Evolutionary conservation across 1,284 basidiomycete genomes (phyloP).

Genomic region (Ustilago esculenta): DNA sequence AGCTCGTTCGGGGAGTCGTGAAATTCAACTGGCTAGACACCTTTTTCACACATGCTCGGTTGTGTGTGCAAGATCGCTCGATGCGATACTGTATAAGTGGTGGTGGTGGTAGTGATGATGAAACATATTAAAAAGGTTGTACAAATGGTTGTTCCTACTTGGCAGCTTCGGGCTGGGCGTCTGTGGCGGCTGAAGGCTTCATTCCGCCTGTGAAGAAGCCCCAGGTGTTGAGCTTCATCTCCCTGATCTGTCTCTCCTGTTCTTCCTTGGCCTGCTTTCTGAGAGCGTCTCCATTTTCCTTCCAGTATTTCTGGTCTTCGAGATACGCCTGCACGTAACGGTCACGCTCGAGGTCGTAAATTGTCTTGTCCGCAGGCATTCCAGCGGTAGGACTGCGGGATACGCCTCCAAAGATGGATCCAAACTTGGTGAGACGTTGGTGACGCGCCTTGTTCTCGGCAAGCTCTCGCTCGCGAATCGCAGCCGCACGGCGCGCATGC

Average conservation of each 20-base stretch:
- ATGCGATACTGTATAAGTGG: too few relatives aligned
- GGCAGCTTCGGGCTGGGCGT: too few relatives aligned
- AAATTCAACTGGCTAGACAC: too few relatives aligned
- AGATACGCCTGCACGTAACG: slow-evolving; percentile 85
- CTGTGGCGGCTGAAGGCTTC: slow-evolving; percentile 5
- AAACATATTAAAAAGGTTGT: too few relatives aligned
- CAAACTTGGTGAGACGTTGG: slow-evolving; percentile 34
- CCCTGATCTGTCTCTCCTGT: slow-evolving; percentile 77
- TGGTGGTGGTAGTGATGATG: too few relatives aligned
- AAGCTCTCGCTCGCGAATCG: slow-evolving; percentile 73
- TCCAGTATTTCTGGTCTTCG: slow-evolving; percentile 88
- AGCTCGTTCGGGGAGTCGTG: too few relatives aligned
- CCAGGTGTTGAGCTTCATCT: slow-evolving; percentile 67
- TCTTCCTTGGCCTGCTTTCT: slow-evolving; percentile 83
- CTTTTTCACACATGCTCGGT: too few relatives aligned
- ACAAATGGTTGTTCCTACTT: too few relatives aligned
- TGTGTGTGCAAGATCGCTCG: too few relatives aligned
- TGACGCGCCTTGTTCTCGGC: slow-evolving; percentile 63
- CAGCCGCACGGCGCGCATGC: slow-evolving; percentile 86
- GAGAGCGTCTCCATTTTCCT: slow-evolving; percentile 81
- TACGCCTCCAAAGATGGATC: slow-evolving; percentile 73
- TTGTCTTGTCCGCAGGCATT: slow-evolving; percentile 70
- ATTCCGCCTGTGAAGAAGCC: slow-evolving; percentile 41
- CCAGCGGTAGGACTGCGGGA: slow-evolving; percentile 4
- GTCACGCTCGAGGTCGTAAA: slow-evolving; percentile 87